phyloP scores from a whole-genome alignment of 352 stramenopile species.

The Aphanomyces astaci region DNA sequence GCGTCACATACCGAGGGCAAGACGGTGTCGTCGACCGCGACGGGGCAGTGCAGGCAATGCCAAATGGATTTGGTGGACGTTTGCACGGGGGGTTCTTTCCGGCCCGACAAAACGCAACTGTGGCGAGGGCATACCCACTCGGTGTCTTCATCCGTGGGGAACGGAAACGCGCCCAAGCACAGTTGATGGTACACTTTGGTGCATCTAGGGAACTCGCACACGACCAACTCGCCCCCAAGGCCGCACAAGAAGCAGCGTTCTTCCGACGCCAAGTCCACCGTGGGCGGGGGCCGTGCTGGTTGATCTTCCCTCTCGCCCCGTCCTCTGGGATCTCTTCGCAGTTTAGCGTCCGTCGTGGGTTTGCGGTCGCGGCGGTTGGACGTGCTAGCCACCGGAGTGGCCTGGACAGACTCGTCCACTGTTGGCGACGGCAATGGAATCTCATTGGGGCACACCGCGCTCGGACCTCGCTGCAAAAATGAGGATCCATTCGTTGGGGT shows the following conservation, averaged over 20 bases:
- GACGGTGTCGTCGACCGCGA: conserved; percentile 49
- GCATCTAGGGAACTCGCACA: conserved; percentile 73
- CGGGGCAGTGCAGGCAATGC: conserved; percentile 69
- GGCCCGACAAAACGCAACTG: conserved; percentile 54
- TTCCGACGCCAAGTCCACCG: conserved; percentile 40
- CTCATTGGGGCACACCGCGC: no score
- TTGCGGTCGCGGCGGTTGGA: conserved; percentile 10
- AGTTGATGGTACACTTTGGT: conserved; percentile 86
- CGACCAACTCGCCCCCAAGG: conserved; percentile 71
- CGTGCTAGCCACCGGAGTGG: no score
- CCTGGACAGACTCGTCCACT: no score
- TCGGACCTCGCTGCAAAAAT: neutral
- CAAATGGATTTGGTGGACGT: conserved; percentile 57
- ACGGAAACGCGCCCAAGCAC: conserved; percentile 68
- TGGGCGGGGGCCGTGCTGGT: neutral
- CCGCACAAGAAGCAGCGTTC: conserved; percentile 73
- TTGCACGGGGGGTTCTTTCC: conserved; percentile 44
- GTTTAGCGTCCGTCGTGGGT: no score
- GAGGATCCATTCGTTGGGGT: conserved; percentile 21
- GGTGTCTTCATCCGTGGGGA: conserved; percentile 71
- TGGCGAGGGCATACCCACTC: conserved; percentile 77
- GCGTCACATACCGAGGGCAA: conserved; percentile 43
- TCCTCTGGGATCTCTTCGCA: no score
- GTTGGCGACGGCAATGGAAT: no score
- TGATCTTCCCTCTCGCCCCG: no score